Base-by-base conservation (phyloP, 2,329 filamentous ascomycete genomes). In the Arthroderma sp. region DNA sequence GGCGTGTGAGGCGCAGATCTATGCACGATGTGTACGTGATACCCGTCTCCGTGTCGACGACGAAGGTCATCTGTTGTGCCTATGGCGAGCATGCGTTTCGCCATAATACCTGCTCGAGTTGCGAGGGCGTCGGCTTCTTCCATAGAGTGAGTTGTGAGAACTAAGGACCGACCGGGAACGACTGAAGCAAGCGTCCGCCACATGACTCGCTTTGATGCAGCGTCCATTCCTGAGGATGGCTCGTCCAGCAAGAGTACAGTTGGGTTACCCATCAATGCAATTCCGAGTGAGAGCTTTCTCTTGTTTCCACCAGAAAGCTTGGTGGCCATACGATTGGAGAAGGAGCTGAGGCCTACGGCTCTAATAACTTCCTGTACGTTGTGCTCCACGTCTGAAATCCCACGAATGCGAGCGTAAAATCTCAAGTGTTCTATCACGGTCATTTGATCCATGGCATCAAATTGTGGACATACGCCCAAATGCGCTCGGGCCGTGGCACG, bases 101-200 rank as follows among this genome's bases (percentile, higher is more conserved):
- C 85, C 65, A 96, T 78, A 52, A 96, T 94, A 8, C 86, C 89
- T 0, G 83, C 86, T 1, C 86, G 75, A 29, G 78, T 79, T 0
- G 88, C 88, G 2, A 96, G 71, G 1, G 87, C 87, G 56, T 94
- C 86, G 0, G 88, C 89, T 64, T 95, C 89, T 61, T 95, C 88
- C 87, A 95, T 94, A 40, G 78, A 85, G 61, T 96, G 89, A 0
- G 89, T 95, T 0, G 89, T 95, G 11, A 96, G 73, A 1, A 96
- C 71, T 10, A 95, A 77, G 0, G 81, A 84, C n/a, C 88, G 76
- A 0, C 86, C 86, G 0, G 78, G 75, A 0, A 82, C 80, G 3
- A 88, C 80, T 1, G 78, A 74, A 3, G 77, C 76, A 1, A 95
- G 71, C 0, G 87, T 94, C 46, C 78, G 78, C 89, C 89, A 95